These are phyloP conservation scores for Diaporthe destruens DNA, from an alignment of 2,329 filamentous ascomycete genomes.

Conservation along the genomic window DNA sequence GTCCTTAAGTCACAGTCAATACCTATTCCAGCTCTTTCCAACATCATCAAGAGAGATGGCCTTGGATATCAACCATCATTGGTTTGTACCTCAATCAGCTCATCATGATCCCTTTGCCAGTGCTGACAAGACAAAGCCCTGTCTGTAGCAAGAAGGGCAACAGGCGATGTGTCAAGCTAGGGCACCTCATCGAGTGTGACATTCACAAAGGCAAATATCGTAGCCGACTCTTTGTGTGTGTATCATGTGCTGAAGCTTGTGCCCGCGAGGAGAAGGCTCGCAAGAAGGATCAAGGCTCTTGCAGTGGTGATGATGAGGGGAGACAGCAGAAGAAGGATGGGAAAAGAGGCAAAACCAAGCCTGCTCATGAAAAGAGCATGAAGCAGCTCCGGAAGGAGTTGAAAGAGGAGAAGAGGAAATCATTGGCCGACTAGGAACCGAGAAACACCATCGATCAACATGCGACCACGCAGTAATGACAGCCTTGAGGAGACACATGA, in stretches of 20 bases:
- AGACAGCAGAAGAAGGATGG: background rate
- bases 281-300: background rate
- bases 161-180: constrained; percentile 33
- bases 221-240: constrained; percentile 17
- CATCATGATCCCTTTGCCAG: background rate
- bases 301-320: background rate
- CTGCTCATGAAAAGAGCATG: constrained; percentile 13
- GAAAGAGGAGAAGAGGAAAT: background rate
- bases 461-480: background rate
- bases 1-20: too few species aligned
- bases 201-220: constrained; percentile 29
- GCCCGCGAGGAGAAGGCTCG: constrained; percentile 19
- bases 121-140: constrained; percentile 14
- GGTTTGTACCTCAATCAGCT: background rate
- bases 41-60: background rate
- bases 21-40: background rate
- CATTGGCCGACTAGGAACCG: background rate
- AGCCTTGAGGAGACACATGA: background rate
- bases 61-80: constrained; percentile 27
- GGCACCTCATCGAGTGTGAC: constrained; percentile 35
- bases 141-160: constrained; percentile 40
- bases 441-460: background rate
- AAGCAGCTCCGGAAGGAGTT: constrained; percentile 30
- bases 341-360: constrained; percentile 19
- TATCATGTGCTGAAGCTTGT: constrained; percentile 27